Evolutionary conservation across 2,329 filamentous ascomycete species (phyloP), one percentile per base, ranked within the genome.

Genomic region (Ophiocordyceps camponoti-rufipedis): DNA sequence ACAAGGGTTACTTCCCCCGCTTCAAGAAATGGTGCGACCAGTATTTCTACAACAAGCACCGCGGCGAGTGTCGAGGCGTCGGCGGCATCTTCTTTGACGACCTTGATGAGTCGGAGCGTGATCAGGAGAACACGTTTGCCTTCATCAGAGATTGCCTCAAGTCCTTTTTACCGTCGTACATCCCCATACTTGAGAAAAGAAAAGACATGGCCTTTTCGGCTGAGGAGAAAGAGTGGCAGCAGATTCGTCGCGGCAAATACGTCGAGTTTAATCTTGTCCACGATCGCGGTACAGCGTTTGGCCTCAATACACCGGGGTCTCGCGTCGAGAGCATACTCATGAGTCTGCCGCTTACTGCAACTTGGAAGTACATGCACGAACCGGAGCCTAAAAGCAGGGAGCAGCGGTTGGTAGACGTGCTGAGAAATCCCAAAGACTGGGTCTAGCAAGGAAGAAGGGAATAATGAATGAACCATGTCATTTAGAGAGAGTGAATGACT

Each of bases 31-130:
- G 91, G 91, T 98, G 91, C 62, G 91, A 98, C 62, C 79, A 93
- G 55, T 98, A 98, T 69, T 98, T 98, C 66, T 81, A 74, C 68
- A 84, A 95, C 63, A 89, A 88, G 61, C 91, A 98, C 67, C 79
- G 91, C 42, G 75, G 76, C 48, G 91, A 98, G 67, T 71, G 78
- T 42, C 82, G 91, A 43, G 91, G 91, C 47, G 68, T 98, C 32
- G 91, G 91, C 45, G 91, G 91, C 45, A 96, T 98, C 63, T 98
- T 98, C 75, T 98, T 98, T 58, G 91, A 98, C 63, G 91, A 98
- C 60, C 72, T 98, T 13, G 91, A 98, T 60, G 83, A 84, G 55
- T 74, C 76, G 1, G 83, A 89, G 55, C 85, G 87, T 49, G 85
- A 91, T 56, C 80, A 85, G 54, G 88, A 96, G 59, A 85, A 87